A percentile compares a stretch with the other conserved stretches of the same genome.
Evolutionary conservation across 2,329 filamentous ascomycete genomes (phyloP).

Genomic region (Dactylellina sp.): DNA sequence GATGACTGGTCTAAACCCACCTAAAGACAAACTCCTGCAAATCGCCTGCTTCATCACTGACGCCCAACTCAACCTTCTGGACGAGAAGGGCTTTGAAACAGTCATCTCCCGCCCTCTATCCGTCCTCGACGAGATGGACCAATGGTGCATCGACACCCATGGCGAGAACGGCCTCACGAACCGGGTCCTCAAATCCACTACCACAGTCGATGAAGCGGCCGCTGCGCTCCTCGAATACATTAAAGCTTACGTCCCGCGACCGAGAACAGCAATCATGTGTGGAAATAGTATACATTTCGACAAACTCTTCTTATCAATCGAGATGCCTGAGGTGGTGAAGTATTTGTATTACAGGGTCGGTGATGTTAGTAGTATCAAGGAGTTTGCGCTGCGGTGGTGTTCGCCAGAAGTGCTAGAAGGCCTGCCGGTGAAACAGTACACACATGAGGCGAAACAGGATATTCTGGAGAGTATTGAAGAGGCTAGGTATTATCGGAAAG

Average conservation of each 20-base stretch:
- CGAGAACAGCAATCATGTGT: slow-evolving; percentile 78
- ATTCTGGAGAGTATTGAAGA: slow-evolving; percentile 96
- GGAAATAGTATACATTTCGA: slow-evolving; percentile 96
- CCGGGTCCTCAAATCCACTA: slow-evolving; percentile 78
- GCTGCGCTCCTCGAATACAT: slow-evolving; percentile 81
- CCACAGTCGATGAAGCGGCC: slow-evolving; percentile 78
- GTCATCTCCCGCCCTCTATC: slow-evolving; percentile 79
- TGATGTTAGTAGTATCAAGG: slow-evolving; percentile 92
- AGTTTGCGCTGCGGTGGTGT: slow-evolving; percentile 86
- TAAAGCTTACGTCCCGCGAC: slow-evolving; percentile 75
- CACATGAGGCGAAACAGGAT: slow-evolving; percentile 87
- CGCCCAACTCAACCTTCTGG: slow-evolving; percentile 78
- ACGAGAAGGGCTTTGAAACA: slow-evolving; percentile 80
- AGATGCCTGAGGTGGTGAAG: slow-evolving; percentile 77
- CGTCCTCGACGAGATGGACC: slow-evolving; percentile 81
- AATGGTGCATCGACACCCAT: slow-evolving; percentile 89
- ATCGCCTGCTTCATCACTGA: slow-evolving; percentile 94
- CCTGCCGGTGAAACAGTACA: slow-evolving; percentile 77
- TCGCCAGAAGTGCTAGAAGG: slow-evolving; percentile 70
- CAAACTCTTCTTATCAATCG: slow-evolving; percentile 78
- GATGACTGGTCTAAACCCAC: slow-evolving; percentile 90
- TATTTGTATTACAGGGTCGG: slow-evolving; percentile 90
- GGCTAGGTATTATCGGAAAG: slow-evolving; percentile 81
- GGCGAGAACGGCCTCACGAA: slow-evolving; percentile 82
- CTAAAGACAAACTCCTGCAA: slow-evolving; percentile 86